Base-by-base conservation (phyloP, 257 asterid species). In the Galeopsis tetrahit region DNA sequence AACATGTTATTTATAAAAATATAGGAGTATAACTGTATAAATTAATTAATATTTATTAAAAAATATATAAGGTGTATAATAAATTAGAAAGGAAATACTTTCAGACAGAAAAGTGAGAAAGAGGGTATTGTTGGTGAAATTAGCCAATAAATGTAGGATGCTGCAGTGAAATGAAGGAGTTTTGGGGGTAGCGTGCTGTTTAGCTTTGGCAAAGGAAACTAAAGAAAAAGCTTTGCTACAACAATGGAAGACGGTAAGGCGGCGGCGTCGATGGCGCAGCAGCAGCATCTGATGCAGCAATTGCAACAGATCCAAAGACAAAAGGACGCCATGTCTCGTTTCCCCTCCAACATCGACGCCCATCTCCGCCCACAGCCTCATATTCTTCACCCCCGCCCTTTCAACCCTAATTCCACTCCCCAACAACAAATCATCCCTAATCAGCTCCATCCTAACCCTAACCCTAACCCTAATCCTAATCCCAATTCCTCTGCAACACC, bases 291-390 rank as follows among this genome's bases (percentile, higher is more conserved):
- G 49, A 71, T 55, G 64, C 81, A 73, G 63, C 78, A 79, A 70
- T 78, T 82, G 77, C 86, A 82, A 53, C 71, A 82, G 82, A 71
- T 85, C 79, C 89, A 94, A 62, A 88, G 96, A 58, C 96, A 85
- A 70, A 90, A 88, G 73, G 95, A 88, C 55, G 96, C 93, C 49
- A 89, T 94, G 75, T 84, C 96, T 44, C 96, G 95, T n/a, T 94
- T 94, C 77, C 98, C 98, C 52, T 91, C 97, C 61, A 94, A 88
- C 79, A 91, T 91, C 78, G 98, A 94, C 80, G 96, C 86, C 36
- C 98, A 89, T 83, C 90, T 94, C 81, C 97, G 97, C 57, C 96
- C 98, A 10, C 92, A 82, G 63, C 85, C 78, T 69, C 78, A 73
- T 69, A 74, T 85, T 48, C 82, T 86, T 56, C 90, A 87, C 33